phyloP scores from a whole-genome alignment of 1,284 basidiomycete genomes.

The Exsudoporus floridanus region DNA sequence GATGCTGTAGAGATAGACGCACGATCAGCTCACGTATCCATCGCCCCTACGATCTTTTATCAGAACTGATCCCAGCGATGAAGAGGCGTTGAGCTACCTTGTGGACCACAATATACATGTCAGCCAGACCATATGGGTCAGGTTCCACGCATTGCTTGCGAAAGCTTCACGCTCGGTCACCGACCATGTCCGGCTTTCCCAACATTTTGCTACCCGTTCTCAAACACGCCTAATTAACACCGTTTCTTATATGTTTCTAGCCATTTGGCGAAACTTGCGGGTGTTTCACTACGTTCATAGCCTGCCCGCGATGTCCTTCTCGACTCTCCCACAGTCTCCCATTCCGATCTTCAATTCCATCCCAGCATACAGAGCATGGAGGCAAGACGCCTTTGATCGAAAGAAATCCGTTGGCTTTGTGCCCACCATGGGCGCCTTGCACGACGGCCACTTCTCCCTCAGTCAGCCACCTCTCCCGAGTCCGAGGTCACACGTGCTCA shows the following conservation, averaged over 20 bases:
- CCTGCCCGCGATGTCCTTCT: conserved; percentile 19
- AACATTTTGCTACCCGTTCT: neutral
- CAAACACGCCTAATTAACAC: neutral
- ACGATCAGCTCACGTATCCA: too few relatives aligned
- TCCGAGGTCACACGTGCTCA: neutral
- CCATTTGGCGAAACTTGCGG: conserved; percentile 3
- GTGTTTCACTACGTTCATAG: neutral
- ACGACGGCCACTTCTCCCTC: conserved; percentile 89
- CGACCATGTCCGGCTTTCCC: neutral
- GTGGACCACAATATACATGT: too few relatives aligned
- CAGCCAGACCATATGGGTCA: too few relatives aligned
- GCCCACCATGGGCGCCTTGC: conserved; percentile 96
- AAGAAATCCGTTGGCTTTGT: conserved; percentile 85
- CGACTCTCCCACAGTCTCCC: conserved; percentile 45
- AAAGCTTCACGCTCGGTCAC: neutral
- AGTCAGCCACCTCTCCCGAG: conserved; percentile 48
- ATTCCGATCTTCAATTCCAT: conserved; percentile 81
- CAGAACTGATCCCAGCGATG: too few relatives aligned
- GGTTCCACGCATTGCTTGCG: neutral
- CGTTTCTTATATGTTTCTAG: conserved; percentile 7
- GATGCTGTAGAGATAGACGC: conserved; percentile 13
- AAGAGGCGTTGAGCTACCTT: too few relatives aligned
- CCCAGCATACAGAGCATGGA: conserved; percentile 74
- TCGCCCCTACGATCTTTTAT: too few relatives aligned
- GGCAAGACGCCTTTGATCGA: conserved; percentile 57